Conservation (phyloP, 345 rosid species). For the Erucastrum elatum region DNA sequence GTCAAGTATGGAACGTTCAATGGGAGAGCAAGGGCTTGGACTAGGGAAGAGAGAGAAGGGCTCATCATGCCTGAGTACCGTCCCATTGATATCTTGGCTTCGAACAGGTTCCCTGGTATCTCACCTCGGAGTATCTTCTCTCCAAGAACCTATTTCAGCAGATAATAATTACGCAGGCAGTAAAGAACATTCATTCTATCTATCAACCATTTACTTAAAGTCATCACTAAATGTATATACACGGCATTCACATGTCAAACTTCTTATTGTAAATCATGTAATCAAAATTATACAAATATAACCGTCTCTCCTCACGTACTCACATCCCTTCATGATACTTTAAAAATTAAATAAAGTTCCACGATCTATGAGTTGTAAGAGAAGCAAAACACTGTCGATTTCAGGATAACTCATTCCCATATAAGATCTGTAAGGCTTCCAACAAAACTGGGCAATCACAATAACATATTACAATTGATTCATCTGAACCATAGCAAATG, state of each 20-base stretch:
- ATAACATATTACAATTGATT: neutral
- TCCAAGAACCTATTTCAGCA: slow-evolving; percentile 46
- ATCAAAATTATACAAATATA: neutral
- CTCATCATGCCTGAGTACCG: slow-evolving; percentile 51
- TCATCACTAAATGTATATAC: slow-evolving; percentile 23
- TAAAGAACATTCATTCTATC: slow-evolving; percentile 7
- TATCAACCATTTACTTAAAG: slow-evolving; percentile 18
- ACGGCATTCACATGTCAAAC: slow-evolving; percentile 1
- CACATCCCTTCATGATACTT: neutral
- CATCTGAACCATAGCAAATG: neutral
- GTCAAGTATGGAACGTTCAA: slow-evolving; percentile 62
- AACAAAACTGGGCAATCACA: neutral
- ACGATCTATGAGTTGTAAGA: neutral
- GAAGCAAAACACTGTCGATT: neutral
- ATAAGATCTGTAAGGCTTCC: neutral
- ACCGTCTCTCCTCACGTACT: neutral
- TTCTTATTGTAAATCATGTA: slow-evolving; percentile 15
- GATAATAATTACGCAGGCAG: slow-evolving; percentile 20
- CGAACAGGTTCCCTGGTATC: slow-evolving; percentile 56
- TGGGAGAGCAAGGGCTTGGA: slow-evolving; percentile 35
- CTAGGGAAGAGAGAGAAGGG: slow-evolving; percentile 51
- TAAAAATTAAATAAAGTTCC: neutral
- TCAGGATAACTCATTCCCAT: neutral
- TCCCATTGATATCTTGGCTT: slow-evolving; percentile 55
- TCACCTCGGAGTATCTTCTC: slow-evolving; percentile 75